Conservation (phyloP, 2,329 filamentous ascomycete genomes). For the Fonsecaea erecta region DNA sequence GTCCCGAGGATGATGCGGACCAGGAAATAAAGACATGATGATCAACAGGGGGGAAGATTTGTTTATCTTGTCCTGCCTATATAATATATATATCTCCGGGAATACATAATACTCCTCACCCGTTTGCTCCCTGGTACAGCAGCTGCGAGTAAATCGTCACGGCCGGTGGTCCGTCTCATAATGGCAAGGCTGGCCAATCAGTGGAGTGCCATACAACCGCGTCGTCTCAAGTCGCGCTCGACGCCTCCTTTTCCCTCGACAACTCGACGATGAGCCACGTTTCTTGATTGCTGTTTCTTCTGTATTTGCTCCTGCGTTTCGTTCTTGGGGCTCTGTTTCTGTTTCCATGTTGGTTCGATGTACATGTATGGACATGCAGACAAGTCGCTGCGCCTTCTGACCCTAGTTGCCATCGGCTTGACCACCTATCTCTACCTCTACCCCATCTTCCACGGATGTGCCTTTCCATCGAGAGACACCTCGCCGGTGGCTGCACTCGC, state of each 20-base stretch:
- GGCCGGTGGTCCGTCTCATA: neutral
- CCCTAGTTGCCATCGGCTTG: slow-evolving; percentile 70
- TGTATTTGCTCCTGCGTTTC: slow-evolving; percentile 47
- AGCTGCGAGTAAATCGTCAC: neutral
- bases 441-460: slow-evolving; percentile 77
- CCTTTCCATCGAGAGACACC: slow-evolving; percentile 67
- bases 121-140: neutral
- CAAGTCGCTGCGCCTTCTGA: slow-evolving; percentile 53
- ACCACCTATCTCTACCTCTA: slow-evolving; percentile 87
- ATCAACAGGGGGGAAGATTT: neutral
- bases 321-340: slow-evolving; percentile 7
- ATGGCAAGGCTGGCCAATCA: slow-evolving; percentile 5
- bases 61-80: slow-evolving; percentile 13
- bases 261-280: neutral
- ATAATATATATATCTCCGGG: slow-evolving; percentile 6
- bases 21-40: slow-evolving; percentile 18
- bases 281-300: slow-evolving; percentile 45
- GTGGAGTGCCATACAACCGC: neutral
- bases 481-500: slow-evolving; percentile 39
- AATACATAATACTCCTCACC: slow-evolving; percentile 9
- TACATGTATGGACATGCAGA: slow-evolving; percentile 24
- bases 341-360: slow-evolving; percentile 28
- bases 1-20: slow-evolving; percentile 15
- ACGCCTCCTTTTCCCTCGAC: neutral
- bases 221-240: neutral